phyloP scores from a whole-genome alignment of 2,329 filamentous ascomycete species.

The Huntiella omanensis region DNA sequence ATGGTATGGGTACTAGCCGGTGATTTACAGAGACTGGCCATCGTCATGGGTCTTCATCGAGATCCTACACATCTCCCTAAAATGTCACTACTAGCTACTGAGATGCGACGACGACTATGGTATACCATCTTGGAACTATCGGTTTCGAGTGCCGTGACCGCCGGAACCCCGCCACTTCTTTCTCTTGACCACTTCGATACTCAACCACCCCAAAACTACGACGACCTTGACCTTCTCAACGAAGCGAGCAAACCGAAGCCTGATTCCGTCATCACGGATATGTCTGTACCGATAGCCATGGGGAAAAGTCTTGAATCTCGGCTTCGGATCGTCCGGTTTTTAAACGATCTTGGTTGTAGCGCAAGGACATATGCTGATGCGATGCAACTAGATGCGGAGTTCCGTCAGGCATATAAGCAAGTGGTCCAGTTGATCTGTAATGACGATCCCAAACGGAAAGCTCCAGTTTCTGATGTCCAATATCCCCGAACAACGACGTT shows the following conservation, averaged over 20 bases:
- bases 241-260: slow-evolving; percentile 16
- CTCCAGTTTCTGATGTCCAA: slow-evolving; percentile 5
- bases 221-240: slow-evolving; percentile 27
- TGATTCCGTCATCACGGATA: slow-evolving; percentile 21
- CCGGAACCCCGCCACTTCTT: slow-evolving; percentile 28
- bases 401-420: slow-evolving; percentile 24
- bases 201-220: slow-evolving; percentile 27
- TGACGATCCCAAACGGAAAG: not conserved
- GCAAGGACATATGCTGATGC: slow-evolving; percentile 25
- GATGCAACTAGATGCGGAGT: slow-evolving; percentile 23
- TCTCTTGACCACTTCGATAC: slow-evolving; percentile 29
- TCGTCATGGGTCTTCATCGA: slow-evolving; percentile 32
- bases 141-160: slow-evolving; percentile 25
- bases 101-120: slow-evolving; percentile 33
- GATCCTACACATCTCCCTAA: slow-evolving; percentile 25
- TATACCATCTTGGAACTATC: slow-evolving; percentile 31
- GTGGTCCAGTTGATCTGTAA: slow-evolving; percentile 19
- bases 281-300: slow-evolving; percentile 23
- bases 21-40: slow-evolving; percentile 24
- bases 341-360: slow-evolving; percentile 23
- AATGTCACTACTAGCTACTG: slow-evolving; percentile 18
- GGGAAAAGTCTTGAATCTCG: slow-evolving; percentile 24
- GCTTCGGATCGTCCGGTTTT: slow-evolving; percentile 22
- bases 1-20: slow-evolving; percentile 29
- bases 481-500: slow-evolving; percentile 13